Conservation (phyloP, 2,329 filamentous ascomycete species). For the Ophiocordyceps camponoti-rufipedis region DNA sequence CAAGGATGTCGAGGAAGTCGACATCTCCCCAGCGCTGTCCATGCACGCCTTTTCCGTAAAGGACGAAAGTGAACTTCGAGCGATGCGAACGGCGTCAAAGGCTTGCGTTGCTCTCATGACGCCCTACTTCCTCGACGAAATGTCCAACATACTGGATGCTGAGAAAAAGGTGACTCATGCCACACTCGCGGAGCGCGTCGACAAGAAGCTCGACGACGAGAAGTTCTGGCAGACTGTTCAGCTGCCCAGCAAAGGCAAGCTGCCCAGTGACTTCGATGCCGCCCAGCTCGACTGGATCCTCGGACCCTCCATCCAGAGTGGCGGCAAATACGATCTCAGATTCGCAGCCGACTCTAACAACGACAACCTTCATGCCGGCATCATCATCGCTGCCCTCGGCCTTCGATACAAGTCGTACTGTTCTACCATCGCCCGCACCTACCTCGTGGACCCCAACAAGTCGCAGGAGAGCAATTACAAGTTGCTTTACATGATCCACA, state of each 20-base stretch:
- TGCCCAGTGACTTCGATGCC: constrained; percentile 74
- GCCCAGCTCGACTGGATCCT: constrained; percentile 88
- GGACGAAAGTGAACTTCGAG: constrained; percentile 82
- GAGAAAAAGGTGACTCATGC: constrained; percentile 96
- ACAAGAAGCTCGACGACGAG: constrained; percentile 77
- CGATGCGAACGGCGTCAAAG: constrained; percentile 85
- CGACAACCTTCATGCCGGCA: constrained; percentile 70
- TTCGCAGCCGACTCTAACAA: constrained; percentile 64
- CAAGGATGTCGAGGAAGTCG: constrained; percentile 77
- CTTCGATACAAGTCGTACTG: constrained; percentile 93
- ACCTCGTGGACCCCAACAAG: constrained; percentile 93
- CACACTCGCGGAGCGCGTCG: constrained; percentile 67
- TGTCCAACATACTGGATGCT: constrained; percentile 87
- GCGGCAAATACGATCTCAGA: constrained; percentile 84
- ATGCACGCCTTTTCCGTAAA: constrained; percentile 76
- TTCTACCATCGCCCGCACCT: constrained; percentile 81
- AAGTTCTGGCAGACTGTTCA: constrained; percentile 81
- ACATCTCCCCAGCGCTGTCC: constrained; percentile 69
- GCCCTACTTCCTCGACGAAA: constrained; percentile 93
- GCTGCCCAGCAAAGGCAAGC: constrained; percentile 51
- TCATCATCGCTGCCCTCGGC: constrained; percentile 84
- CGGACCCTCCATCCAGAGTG: constrained; percentile 81
- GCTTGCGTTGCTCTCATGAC: constrained; percentile 90
- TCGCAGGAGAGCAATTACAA: constrained; percentile 90
- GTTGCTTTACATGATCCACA: constrained; percentile 67